A percentile compares a stretch with the other conserved stretches of the same genome.
Evolutionary conservation across 179 eudicot species (phyloP).

Genomic region (Dionaea muscipula): DNA sequence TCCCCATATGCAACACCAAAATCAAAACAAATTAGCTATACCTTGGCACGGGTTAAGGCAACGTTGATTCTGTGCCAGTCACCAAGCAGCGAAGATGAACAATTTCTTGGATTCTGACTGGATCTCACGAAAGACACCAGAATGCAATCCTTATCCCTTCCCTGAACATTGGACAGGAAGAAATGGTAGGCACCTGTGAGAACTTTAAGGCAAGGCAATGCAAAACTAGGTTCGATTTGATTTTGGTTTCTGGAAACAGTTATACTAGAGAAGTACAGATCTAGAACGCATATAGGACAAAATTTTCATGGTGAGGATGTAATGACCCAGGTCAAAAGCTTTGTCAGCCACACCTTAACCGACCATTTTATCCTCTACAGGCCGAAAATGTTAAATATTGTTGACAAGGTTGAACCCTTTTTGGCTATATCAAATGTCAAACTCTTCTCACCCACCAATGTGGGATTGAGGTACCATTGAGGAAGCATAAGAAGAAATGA

Average conservation of each 20-base stretch:
- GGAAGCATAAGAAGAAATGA: too few species aligned
- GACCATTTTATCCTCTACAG: too few species aligned
- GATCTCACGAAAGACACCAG: slow-evolving; percentile 83
- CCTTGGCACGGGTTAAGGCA: slow-evolving; percentile 97
- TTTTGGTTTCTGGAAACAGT: too few species aligned
- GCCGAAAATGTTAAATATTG: too few species aligned
- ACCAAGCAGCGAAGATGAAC: slow-evolving; percentile 72
- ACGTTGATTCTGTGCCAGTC: slow-evolving; percentile 98
- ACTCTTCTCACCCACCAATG: too few species aligned
- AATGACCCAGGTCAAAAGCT: too few species aligned
- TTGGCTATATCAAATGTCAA: too few species aligned
- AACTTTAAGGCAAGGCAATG: background rate
- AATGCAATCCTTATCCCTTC: slow-evolving; percentile 94
- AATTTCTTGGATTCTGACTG: slow-evolving; percentile 45
- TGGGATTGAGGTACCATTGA: too few species aligned
- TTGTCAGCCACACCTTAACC: too few species aligned
- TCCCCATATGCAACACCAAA: background rate
- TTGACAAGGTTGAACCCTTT: too few species aligned
- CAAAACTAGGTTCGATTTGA: too few species aligned
- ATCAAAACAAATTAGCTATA: slow-evolving; percentile 5
- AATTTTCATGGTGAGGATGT: too few species aligned
- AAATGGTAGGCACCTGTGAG: background rate
- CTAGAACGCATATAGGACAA: background rate
- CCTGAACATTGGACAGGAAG: slow-evolving; percentile 28
- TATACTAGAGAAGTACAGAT: background rate